A percentile compares a stretch with the other conserved stretches of the same genome.
phyloP scores from a whole-genome alignment of 2,329 filamentous ascomycete species.

The Didymella arachidicola region DNA sequence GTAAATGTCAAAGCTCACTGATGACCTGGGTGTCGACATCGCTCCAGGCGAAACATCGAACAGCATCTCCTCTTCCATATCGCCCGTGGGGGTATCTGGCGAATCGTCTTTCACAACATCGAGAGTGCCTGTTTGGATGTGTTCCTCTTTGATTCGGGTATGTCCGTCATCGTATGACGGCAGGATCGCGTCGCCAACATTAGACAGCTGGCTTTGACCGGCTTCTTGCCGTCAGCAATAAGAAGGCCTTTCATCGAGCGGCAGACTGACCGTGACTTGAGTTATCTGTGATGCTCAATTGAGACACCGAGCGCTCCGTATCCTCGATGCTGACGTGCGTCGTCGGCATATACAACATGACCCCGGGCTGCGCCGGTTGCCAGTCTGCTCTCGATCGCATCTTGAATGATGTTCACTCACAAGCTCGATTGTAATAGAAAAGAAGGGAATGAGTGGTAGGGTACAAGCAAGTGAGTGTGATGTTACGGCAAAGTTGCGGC shows the following conservation, averaged over 20 bases:
- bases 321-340: neutral
- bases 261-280: neutral
- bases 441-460: neutral
- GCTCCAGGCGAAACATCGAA: neutral
- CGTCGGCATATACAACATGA: constrained; percentile 4
- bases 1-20: neutral
- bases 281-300: neutral
- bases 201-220: neutral
- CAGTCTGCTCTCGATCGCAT: constrained; percentile 1
- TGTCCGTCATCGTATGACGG: neutral
- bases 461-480: neutral
- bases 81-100: neutral
- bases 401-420: neutral
- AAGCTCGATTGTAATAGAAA: neutral
- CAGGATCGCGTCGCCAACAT: neutral
- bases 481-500: neutral
- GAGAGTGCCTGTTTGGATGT: neutral
- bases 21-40: neutral
- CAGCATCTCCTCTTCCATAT: neutral
- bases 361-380: neutral
- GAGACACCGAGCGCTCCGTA: neutral
- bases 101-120: neutral
- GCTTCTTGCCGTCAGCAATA: neutral
- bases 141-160: neutral
- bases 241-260: neutral